phyloP scores from a whole-genome alignment of 352 stramenopile genomes.

The Sclerospora graminicola region DNA sequence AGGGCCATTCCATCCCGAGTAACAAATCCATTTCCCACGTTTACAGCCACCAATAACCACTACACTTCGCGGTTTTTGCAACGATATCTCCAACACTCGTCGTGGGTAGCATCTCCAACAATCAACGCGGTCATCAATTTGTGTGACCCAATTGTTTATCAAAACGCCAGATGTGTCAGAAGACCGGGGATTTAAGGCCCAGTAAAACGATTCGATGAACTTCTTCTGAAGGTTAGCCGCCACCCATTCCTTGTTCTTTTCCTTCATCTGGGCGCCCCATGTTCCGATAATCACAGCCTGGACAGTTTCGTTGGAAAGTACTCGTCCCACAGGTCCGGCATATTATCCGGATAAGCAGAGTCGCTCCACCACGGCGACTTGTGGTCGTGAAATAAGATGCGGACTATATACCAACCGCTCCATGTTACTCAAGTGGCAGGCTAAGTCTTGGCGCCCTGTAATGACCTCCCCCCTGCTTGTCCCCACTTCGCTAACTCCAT shows the following conservation, averaged over 20 bases:
- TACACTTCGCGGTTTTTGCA: conserved; percentile 31
- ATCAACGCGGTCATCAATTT: conserved; percentile 41
- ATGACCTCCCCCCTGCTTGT: conserved; percentile 45
- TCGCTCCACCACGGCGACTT: conserved; percentile 53
- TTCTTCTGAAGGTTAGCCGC: conserved; percentile 41
- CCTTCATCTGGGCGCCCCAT: conserved; percentile 56
- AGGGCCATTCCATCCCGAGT: conserved; percentile 45
- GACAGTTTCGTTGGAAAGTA: conserved; percentile 46
- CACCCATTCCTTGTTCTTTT: conserved; percentile 50
- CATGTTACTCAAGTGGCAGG: conserved; percentile 57
- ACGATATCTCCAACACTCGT: conserved; percentile 31
- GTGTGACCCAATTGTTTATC: conserved; percentile 56
- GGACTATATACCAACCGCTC: conserved; percentile 59
- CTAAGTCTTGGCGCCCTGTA: conserved; percentile 48
- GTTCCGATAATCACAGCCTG: conserved; percentile 52
- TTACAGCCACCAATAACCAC: conserved; percentile 33
- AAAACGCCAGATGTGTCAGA: conserved; percentile 55
- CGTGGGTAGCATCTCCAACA: conserved; percentile 32
- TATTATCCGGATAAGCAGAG: conserved; percentile 55
- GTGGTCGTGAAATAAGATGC: conserved; percentile 53
- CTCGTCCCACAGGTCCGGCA: conserved; percentile 51
- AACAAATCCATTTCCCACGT: conserved; percentile 40
- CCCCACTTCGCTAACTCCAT: conserved; percentile 43
- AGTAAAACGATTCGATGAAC: conserved; percentile 63
- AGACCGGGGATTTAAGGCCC: conserved; percentile 67